A percentile compares a stretch with the other conserved stretches of the same genome.
Conservation (phyloP, 805 yeast genomes). For the Ogataea chonburiensis region DNA sequence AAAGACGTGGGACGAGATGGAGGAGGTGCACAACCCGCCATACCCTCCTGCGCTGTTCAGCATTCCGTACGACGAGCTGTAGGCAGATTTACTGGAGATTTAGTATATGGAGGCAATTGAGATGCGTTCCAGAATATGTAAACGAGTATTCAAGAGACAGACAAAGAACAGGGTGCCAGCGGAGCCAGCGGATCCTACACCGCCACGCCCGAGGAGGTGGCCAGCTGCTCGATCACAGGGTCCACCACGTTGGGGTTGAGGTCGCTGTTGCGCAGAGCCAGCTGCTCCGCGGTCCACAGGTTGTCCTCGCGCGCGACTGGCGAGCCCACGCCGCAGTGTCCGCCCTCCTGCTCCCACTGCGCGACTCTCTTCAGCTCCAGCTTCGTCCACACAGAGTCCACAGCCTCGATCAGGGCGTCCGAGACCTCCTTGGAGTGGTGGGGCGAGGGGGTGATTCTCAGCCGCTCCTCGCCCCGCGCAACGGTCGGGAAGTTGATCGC, state of each 20-base stretch:
- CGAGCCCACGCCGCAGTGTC: conserved; percentile 85
- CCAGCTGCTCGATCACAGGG: conserved; percentile 61
- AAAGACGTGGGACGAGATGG: conserved; percentile 35
- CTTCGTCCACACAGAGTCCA: conserved; percentile 77
- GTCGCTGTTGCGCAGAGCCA: conserved; percentile 58
- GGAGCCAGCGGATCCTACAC: conserved; percentile 17
- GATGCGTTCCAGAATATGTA: too few species aligned
- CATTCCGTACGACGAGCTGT: conserved; percentile 24
- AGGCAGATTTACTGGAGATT: conserved; percentile 1
- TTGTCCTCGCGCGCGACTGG: conserved; percentile 49
- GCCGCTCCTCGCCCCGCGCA: conserved; percentile 90
- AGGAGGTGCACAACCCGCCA: conserved; percentile 28
- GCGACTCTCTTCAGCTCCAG: conserved; percentile 69
- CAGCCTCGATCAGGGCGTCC: conserved; percentile 71
- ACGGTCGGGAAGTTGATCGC: conserved; percentile 99
- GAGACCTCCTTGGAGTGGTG: conserved; percentile 82
- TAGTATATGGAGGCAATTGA: too few species aligned
- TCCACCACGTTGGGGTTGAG: conserved; percentile 66
- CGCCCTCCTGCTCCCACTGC: conserved; percentile 81
- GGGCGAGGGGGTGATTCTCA: conserved; percentile 98
- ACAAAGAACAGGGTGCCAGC: conserved; percentile 5
- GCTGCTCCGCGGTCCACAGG: conserved; percentile 86
- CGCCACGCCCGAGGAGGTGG: conserved; percentile 66
- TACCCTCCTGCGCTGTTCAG: conserved; percentile 29
- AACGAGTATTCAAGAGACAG: conserved; percentile 1